phyloP scores from a whole-genome alignment of 257 asterid species.

The Solanum tarijense region DNA sequence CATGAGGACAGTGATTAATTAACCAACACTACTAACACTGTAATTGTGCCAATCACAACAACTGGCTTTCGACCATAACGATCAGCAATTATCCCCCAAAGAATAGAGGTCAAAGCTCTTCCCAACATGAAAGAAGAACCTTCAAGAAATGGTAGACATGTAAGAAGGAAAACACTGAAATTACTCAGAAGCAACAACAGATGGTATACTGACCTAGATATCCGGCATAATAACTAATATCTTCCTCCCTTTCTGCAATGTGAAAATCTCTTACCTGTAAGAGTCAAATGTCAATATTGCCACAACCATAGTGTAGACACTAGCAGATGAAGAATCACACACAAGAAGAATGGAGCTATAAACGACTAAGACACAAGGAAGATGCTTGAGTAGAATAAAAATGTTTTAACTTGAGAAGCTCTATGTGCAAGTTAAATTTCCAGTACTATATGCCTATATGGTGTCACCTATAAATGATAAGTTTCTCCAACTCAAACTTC shows the following conservation, averaged over 20 bases:
- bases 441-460: not conserved
- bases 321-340: not conserved
- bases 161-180: not conserved
- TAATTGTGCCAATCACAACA: slow-evolving; percentile 39
- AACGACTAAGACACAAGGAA: not conserved
- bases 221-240: slow-evolving; percentile 71
- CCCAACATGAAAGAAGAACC: slow-evolving; percentile 69
- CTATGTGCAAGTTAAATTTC: not conserved
- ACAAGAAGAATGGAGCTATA: not conserved
- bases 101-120: slow-evolving; percentile 57
- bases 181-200: not conserved
- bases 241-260: slow-evolving; percentile 65
- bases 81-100: slow-evolving; percentile 66
- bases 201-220: slow-evolving; percentile 36
- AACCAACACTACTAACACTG: slow-evolving; percentile 34
- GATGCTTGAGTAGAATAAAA: not conserved
- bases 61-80: slow-evolving; percentile 72
- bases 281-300: not conserved
- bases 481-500: not conserved
- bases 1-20: not conserved
- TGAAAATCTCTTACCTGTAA: slow-evolving; percentile 58
- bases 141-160: slow-evolving; percentile 6
- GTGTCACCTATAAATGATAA: not conserved
- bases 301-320: not conserved
- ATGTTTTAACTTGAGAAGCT: not conserved